Percentiles rank a stretch among this genome's conserved stretches.
Conservation (phyloP, 805 yeast genomes). For the Metschnikowia kofuensis region DNA sequence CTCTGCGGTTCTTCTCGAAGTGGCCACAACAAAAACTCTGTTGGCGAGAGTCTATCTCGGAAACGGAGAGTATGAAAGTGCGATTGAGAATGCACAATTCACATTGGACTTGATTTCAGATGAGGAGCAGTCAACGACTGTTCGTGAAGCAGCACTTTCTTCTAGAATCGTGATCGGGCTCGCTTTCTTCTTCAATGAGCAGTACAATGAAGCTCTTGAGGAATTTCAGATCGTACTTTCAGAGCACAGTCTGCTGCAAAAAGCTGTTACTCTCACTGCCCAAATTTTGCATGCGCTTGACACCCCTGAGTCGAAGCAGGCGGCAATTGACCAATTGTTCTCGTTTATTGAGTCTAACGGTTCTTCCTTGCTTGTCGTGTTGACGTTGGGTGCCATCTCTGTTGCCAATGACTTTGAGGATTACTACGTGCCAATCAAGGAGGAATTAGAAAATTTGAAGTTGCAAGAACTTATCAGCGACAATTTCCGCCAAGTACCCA, state of each 20-base stretch:
- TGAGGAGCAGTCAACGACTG: conserved; percentile 24
- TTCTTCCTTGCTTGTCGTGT: conserved; percentile 59
- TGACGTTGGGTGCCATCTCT: conserved; percentile 78
- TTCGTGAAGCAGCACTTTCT: conserved; percentile 45
- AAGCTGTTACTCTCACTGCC: conserved; percentile 68
- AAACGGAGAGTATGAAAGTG: conserved; percentile 47
- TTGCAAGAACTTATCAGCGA: conserved; percentile 50
- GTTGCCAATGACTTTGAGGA: conserved; percentile 59
- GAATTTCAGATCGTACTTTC: conserved; percentile 63
- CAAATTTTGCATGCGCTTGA: conserved; percentile 77
- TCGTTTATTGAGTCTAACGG: conserved; percentile 62
- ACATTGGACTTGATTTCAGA: conserved; percentile 49
- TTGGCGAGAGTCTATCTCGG: conserved; percentile 73
- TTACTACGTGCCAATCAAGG: conserved; percentile 60
- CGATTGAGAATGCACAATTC: conserved; percentile 59
- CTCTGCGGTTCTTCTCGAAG: conserved; percentile 44
- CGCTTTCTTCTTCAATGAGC: conserved; percentile 57
- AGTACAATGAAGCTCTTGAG: conserved; percentile 63
- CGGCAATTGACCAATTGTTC: conserved; percentile 81
- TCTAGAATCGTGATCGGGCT: conserved; percentile 71
- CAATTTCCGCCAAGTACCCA: conserved; percentile 53
- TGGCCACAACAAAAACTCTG: conserved; percentile 63
- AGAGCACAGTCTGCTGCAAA: conserved; percentile 52
- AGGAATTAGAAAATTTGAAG: conserved; percentile 57
- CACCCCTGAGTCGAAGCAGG: conserved; percentile 73